Evolutionary conservation across 2,329 filamentous ascomycete genomes (phyloP), one percentile per base, ranked within the genome.

Genomic region (Neofusicoccum parvum): DNA sequence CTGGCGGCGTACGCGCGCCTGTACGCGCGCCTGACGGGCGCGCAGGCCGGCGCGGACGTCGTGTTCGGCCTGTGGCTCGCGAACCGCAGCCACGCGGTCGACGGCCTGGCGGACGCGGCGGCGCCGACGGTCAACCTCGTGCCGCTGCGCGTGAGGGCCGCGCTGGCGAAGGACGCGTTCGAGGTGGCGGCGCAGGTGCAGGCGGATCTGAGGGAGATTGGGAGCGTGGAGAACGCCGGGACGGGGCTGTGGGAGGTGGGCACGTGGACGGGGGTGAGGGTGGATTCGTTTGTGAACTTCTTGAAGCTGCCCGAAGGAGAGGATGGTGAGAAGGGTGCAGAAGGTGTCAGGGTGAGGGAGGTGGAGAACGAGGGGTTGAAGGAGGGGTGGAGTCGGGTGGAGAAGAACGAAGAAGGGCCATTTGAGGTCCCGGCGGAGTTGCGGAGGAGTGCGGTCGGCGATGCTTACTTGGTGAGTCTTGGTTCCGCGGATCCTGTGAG

Each of bases 261-360:
- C 20, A 76, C 83, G 15, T 97, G 92, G 92, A 94, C 91, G 0
- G 90, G 90, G 0, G 78, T 92, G 1, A 81, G 77, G 63, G 76
- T 96, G 1, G 85, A 91, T 70, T 88, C 85, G 0, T 94, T 92
- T 78, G 87, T 97, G 71, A 97, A 97, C 74, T 95, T 96, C 69
- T 76, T 96, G 17, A 87, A 82, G 60, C 75, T 88, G 5, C 85
- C 85, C 1, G 79, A 79, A 46, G 67, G 70, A 2, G 68, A 69
- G 1, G 69, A 71, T 3, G 66, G 65, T 20, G 50, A 60, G 12
- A 9, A 48, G 7, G 54, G 46, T 54, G 14, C 64, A 67, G 66
- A 39, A 3, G 64, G 34, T 23, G 64, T 73, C 9, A 71, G 50
- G 27, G 74, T 80, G 15, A n/a, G 15, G 20, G 37, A 60, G 14